These are phyloP conservation scores for Metschnikowia borealis DNA, from an alignment of 805 yeast genomes.

Conservation along the genomic window DNA sequence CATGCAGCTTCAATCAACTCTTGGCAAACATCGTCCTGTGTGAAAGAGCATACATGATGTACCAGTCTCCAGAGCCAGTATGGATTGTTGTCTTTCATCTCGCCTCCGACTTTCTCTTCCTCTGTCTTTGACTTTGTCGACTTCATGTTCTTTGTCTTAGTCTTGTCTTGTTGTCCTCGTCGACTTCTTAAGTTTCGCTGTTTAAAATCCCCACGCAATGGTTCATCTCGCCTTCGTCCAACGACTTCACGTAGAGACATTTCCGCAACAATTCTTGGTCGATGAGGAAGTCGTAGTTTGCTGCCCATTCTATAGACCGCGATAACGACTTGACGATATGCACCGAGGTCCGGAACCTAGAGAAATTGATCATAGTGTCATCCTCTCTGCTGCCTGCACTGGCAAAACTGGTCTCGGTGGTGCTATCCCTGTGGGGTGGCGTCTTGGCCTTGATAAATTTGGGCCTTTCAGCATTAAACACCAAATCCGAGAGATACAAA, in stretches of 20 bases:
- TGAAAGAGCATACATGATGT: not conserved
- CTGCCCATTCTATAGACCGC: conserved; percentile 82
- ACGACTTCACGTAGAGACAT: conserved; percentile 74
- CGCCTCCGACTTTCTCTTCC: no score
- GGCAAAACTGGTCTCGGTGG: conserved; percentile 3
- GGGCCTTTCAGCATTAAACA: conserved; percentile 66
- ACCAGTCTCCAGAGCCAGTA: not conserved
- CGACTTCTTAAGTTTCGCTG: not conserved
- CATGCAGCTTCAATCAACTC: not conserved
- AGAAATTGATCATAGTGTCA: conserved; percentile 62
- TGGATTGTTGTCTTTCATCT: no score
- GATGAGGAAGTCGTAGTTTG: conserved; percentile 52
- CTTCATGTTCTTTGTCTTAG: not conserved
- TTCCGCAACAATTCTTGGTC: conserved; percentile 70
- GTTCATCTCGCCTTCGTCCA: conserved; percentile 70
- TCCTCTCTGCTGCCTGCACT: conserved; percentile 10
- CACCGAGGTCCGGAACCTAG: conserved; percentile 72
- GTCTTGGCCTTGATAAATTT: conserved; percentile 34
- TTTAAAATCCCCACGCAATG: conserved; percentile 20
- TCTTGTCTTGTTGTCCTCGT: not conserved
- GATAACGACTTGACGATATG: conserved; percentile 72
- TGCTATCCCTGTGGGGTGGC: not conserved
- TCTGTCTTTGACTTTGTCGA: not conserved
- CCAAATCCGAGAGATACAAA: conserved; percentile 75
- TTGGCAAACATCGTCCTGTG: not conserved